Evolutionary conservation across 169 alveolate genomes (phyloP).

Genomic region (Theileria orientalis): DNA sequence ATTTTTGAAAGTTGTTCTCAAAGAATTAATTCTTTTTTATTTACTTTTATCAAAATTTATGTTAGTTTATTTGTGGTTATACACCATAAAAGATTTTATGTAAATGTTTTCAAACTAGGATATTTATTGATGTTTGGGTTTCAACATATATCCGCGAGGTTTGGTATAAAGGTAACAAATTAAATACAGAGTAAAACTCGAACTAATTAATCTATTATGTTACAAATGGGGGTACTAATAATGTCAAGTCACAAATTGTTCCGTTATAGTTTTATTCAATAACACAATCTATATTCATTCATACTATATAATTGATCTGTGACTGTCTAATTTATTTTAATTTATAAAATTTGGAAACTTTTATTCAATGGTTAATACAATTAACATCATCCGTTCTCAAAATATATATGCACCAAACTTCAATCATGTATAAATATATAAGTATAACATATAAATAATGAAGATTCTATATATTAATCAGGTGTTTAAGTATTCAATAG

Average conservation of each 20-base stretch:
- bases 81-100: background rate
- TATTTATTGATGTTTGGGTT: background rate
- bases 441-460: no score
- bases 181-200: background rate
- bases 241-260: background rate
- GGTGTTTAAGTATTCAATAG: no score
- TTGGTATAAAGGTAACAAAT: background rate
- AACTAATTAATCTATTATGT: background rate
- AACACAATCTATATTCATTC: constrained; percentile 1
- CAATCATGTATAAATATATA: no score
- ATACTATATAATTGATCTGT: background rate
- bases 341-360: no score
- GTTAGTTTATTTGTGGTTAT: background rate
- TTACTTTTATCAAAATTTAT: background rate
- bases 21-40: background rate
- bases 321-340: background rate
- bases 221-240: constrained; percentile 3
- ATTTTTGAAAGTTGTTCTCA: constrained; percentile 66
- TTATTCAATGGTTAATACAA: no score
- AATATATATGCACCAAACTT: no score
- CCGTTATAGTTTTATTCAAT: background rate
- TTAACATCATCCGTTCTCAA: no score
- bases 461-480: no score
- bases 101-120: background rate
- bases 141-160: constrained; percentile 4